Evolutionary conservation across 371 early-diverging fungal species (phyloP).

Genomic region (Blakeslea trispora): DNA sequence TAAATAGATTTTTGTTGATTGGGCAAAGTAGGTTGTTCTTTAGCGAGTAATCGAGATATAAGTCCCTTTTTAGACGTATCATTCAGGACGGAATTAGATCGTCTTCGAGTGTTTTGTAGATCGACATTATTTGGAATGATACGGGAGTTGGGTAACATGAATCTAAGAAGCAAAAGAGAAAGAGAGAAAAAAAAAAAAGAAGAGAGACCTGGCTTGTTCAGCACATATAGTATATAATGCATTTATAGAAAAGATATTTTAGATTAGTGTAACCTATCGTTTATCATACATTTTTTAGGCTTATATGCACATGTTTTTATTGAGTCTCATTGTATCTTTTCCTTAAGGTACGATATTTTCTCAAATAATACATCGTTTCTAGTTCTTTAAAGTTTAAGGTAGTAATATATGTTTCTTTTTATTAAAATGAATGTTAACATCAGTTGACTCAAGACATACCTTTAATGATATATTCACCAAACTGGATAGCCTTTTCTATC

Average conservation of each 20-base stretch:
- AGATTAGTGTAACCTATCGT: constrained; percentile 23
- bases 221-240: background rate
- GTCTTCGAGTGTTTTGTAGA: constrained; percentile 3
- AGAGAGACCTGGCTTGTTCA: background rate
- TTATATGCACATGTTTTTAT: constrained; percentile 26
- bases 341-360: constrained; percentile 71
- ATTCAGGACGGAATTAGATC: constrained; percentile 25
- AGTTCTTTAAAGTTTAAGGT: constrained; percentile 46
- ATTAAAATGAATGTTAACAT: no score
- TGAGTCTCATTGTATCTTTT: constrained; percentile 47
- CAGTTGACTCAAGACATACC: constrained; percentile 27
- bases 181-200: constrained; percentile 7
- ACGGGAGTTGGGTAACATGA: constrained; percentile 31
- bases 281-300: constrained; percentile 21
- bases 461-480: constrained; percentile 68
- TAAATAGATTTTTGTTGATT: constrained; percentile 1
- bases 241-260: constrained; percentile 8
- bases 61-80: constrained; percentile 18
- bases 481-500: constrained; percentile 62
- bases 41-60: constrained; percentile 24
- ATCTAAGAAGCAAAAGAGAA: constrained; percentile 8
- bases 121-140: constrained; percentile 18
- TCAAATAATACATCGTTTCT: constrained; percentile 74
- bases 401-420: background rate
- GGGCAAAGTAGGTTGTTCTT: constrained; percentile 3